A percentile compares a stretch with the other conserved stretches of the same genome.
Evolutionary conservation across 2,329 filamentous ascomycete species (phyloP).

Genomic region (Aspergillus phoenicis): DNA sequence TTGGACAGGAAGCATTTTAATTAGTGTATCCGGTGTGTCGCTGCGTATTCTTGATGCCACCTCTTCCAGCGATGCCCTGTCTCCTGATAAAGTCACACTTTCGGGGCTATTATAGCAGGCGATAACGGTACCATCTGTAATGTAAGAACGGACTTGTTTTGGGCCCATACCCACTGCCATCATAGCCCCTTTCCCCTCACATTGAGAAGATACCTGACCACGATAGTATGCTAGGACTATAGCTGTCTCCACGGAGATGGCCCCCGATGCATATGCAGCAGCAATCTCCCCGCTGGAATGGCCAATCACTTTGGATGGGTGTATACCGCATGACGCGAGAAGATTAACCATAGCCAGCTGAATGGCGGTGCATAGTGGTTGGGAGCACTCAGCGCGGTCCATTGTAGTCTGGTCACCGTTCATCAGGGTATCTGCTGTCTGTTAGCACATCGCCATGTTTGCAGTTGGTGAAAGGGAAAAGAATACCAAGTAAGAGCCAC

Average conservation of each 20-base stretch:
- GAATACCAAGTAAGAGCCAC: neutral
- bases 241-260: constrained; percentile 20
- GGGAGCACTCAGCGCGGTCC: constrained; percentile 31
- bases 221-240: constrained; percentile 28
- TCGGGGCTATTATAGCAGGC: constrained; percentile 32
- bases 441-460: too few species aligned
- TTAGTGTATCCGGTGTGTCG: constrained; percentile 9
- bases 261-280: constrained; percentile 37
- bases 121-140: constrained; percentile 22
- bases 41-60: constrained; percentile 9
- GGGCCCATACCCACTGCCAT: constrained; percentile 25
- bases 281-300: constrained; percentile 43
- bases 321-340: constrained; percentile 27
- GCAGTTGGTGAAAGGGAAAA: neutral
- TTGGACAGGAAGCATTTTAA: neutral
- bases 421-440: neutral
- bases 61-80: constrained; percentile 8
- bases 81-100: constrained; percentile 30
- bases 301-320: constrained; percentile 30
- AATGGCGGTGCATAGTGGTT: constrained; percentile 37
- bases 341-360: constrained; percentile 39
- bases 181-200: constrained; percentile 23
- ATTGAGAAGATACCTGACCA: constrained; percentile 17
- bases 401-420: neutral
- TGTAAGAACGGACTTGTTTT: constrained; percentile 13